phyloP scores from a whole-genome alignment of 306 rosid genomes.

The Neltuma alba region DNA sequence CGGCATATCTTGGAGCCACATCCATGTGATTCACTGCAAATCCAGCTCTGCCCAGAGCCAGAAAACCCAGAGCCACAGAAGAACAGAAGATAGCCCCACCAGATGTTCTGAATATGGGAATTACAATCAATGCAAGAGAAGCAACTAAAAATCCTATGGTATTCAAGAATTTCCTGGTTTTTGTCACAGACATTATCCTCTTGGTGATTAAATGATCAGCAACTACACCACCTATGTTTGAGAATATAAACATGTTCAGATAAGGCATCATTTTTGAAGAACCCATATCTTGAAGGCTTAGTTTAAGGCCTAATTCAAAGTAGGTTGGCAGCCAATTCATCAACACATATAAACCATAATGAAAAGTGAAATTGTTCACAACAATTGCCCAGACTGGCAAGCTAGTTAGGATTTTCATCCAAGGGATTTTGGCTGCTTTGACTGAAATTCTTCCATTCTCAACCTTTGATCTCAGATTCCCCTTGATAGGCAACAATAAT shows the following conservation, averaged over 20 bases:
- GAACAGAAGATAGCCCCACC: conserved; percentile 92
- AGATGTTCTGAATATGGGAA: conserved; percentile 83
- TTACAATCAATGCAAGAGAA: conserved; percentile 73
- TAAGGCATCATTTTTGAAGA: conserved; percentile 96
- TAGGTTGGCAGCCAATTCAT: conserved; percentile 99
- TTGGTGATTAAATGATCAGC: conserved; percentile 82
- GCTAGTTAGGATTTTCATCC: conserved; percentile 77
- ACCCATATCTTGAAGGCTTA: conserved; percentile 98
- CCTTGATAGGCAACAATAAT: conserved; percentile 61
- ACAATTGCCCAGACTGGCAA: conserved; percentile 97
- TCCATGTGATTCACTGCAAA: conserved; percentile 98
- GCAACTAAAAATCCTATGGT: conserved; percentile 85
- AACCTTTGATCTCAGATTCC: conserved; percentile 52
- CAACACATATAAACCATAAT: conserved; percentile 87
- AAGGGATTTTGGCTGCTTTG: conserved; percentile 63
- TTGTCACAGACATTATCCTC: conserved; percentile 75
- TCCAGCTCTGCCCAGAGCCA: conserved; percentile 97
- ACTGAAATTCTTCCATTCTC: conserved; percentile 49
- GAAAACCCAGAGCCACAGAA: conserved; percentile 92
- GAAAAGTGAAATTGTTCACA: conserved; percentile 94
- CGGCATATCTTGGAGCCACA: conserved; percentile 93
- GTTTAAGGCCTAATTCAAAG: conserved; percentile 86
- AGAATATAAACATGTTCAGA: conserved; percentile 92
- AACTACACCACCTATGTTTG: conserved; percentile 89
- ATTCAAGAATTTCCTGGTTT: conserved; percentile 80